Evolutionary conservation across 176 grass and related monocot genomes (phyloP).

Genomic region (Oryza officinalis): DNA sequence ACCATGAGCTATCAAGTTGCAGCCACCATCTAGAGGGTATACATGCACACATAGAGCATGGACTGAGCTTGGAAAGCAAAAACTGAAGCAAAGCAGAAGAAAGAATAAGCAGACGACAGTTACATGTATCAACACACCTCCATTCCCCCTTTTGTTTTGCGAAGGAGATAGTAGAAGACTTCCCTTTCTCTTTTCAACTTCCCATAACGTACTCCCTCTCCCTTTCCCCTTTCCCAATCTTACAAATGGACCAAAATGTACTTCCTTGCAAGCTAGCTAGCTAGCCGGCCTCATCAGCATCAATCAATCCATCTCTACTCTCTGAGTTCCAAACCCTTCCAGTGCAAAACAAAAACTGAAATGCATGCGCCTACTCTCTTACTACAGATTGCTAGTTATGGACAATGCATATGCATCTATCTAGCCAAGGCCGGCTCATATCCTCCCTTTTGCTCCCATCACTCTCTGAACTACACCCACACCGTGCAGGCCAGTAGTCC

Average conservation of each 20-base stretch:
- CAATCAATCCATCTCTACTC: slow-evolving; percentile 35
- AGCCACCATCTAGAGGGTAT: neutral
- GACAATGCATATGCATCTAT: neutral
- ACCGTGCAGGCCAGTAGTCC: slow-evolving; percentile 4
- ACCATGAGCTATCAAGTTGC: slow-evolving; percentile 11
- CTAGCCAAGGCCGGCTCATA: slow-evolving; percentile 18
- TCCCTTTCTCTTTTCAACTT: slow-evolving; percentile 36
- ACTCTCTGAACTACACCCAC: slow-evolving; percentile 10
- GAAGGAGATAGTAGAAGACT: slow-evolving; percentile 4
- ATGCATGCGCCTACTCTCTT: slow-evolving; percentile 34
- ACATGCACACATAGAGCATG: neutral
- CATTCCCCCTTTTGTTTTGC: slow-evolving; percentile 3
- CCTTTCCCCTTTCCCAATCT: slow-evolving; percentile 10
- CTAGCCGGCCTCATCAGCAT: neutral
- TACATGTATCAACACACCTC: neutral
- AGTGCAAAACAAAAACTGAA: slow-evolving; percentile 35
- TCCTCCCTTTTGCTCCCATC: slow-evolving; percentile 33
- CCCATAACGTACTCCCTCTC: slow-evolving; percentile 10
- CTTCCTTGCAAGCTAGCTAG: slow-evolving; percentile 10
- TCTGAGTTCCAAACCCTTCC: slow-evolving; percentile 23
- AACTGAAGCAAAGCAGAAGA: neutral
- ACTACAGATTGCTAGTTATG: slow-evolving; percentile 41
- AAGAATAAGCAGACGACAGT: slow-evolving; percentile 22
- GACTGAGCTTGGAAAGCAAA: slow-evolving; percentile 7
- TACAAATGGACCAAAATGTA: slow-evolving; percentile 39